Evolutionary conservation across 2,329 filamentous ascomycete species (phyloP), one percentile per base, ranked within the genome.

Genomic region (Cytospora piceicola): DNA sequence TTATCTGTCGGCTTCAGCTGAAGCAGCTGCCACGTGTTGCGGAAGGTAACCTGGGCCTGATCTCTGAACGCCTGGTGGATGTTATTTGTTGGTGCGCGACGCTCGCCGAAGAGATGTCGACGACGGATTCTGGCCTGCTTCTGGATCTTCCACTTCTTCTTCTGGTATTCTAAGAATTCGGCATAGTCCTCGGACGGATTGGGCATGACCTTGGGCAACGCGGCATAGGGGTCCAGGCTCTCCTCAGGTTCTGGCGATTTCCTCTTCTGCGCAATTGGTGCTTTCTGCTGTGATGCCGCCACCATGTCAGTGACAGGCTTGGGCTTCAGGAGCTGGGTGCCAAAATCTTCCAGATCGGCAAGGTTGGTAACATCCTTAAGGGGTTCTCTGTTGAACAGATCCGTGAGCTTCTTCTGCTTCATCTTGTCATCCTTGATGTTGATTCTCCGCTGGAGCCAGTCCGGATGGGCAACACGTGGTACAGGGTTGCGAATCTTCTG

Each of bases 361-460:
- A 82, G 75, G 85, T 96, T 79, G 74, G 86, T 83, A 80, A 92
- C 90, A 70, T 94, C 91, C 15, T 88, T 86, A 29, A 96, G 77
- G 0, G 92, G 90, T 55, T 83, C 87, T 75, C 90, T 90, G 73
- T 75, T 83, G 74, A 99, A 97, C 71, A 97, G 82, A 73, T 98
- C 95, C 0, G 94, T 99, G 82, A 99, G 90, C 80, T 99, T 99
- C 81, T 94, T 96, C 79, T 99, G 95, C 81, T 99, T 97, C 83
- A 98, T 90, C 75, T 90, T 94, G 79, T 99, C 95, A 65, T 99
- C 95, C 77, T 97, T 98, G 76, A 90, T 90, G 71, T 95, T 92
- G 77, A 99, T 97, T 61, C 94, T 86, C 66, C 93, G 88, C 73
- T 97, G 93, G 39, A 99, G 85, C 95, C 95, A 99, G 63, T 99